Evolutionary conservation across 2,329 filamentous ascomycete genomes (phyloP).

Genomic region (Botrytis fragariae): DNA sequence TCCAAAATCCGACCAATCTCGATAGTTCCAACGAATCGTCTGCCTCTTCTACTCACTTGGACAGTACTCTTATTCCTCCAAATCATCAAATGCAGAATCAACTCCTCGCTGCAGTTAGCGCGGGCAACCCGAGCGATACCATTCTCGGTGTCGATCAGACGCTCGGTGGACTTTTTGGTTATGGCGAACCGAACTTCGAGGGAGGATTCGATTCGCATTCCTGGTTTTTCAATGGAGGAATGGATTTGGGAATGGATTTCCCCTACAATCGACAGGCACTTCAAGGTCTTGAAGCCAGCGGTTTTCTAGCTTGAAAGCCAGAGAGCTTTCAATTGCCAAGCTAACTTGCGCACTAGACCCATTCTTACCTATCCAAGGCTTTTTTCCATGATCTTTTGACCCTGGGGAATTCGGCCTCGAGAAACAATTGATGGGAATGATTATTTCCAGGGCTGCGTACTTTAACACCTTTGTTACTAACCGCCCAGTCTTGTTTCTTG

Average conservation of each 20-base stretch:
- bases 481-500: not conserved
- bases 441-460: not conserved
- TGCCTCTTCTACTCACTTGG: slow-evolving; percentile 63
- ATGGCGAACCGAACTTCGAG: slow-evolving; percentile 71
- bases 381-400: not conserved
- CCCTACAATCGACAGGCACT: slow-evolving; percentile 65
- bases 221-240: slow-evolving; percentile 81
- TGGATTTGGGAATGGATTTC: slow-evolving; percentile 68
- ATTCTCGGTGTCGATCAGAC: slow-evolving; percentile 29
- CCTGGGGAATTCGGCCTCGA: not conserved
- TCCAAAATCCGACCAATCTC: slow-evolving; percentile 83
- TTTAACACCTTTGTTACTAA: not conserved
- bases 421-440: not conserved
- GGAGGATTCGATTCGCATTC: slow-evolving; percentile 50
- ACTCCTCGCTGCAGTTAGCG: slow-evolving; percentile 28
- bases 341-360: not conserved
- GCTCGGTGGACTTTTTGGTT: slow-evolving; percentile 44
- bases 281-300: slow-evolving; percentile 45
- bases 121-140: slow-evolving; percentile 31
- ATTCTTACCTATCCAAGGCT: not conserved
- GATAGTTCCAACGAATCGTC: slow-evolving; percentile 75
- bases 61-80: slow-evolving; percentile 54
- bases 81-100: slow-evolving; percentile 33
- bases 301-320: slow-evolving; percentile 27
- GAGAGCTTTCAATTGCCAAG: not conserved